Base-by-base conservation (phyloP, 2,329 filamentous ascomycete species). In the Diaporthe sp. region DNA sequence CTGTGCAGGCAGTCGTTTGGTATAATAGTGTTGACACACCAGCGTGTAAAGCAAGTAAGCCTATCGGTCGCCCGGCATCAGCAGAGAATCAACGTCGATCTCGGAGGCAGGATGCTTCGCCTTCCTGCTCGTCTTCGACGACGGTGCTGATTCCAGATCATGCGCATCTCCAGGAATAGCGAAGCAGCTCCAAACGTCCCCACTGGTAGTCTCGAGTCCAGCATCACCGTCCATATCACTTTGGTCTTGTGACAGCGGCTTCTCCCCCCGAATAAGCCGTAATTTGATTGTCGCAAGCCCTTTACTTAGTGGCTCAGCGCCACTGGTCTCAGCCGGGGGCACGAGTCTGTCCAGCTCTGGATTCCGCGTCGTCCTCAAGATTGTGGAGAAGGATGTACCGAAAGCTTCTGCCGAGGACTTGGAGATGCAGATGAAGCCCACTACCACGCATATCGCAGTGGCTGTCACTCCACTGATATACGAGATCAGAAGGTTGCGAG, bases 301-400 rank as follows among this genome's bases (percentile, higher is more conserved):
- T 57, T 57, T 57, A 3, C 53, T 34, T 5, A 57, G 12, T 19
- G 53, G 53, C 25, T 57, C 28, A 57, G 53, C 53, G 19, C 53
- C 28, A 34, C 25, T 57, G 15, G 25, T 57, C 19, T 57, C 28
- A 19, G 28, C 53, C 7, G 25, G 25, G 9, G 15, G 15, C 10
- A 70, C n/a, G 31, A 70, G 65, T 25, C 68, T 72, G 25, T 70
- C 46, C 15, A 53, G 46, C 28, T 70, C 46, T 6, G 46, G 46
- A 22, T 70, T 55, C 9, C 46, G 46, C 4, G 46, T 70, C 15
- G 46, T 70, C 17, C 46, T 44, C 28, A 53, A 4, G 42, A 70
- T 49, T 10, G 65, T 70, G 42, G 65, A 53, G 31, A 70, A 70
- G 2, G 65, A 53, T 15, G 65, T 25, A 12, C 44, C 19, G 31